Conservation (phyloP, 2,329 filamentous ascomycete species). For the Aspergillus neotritici region DNA sequence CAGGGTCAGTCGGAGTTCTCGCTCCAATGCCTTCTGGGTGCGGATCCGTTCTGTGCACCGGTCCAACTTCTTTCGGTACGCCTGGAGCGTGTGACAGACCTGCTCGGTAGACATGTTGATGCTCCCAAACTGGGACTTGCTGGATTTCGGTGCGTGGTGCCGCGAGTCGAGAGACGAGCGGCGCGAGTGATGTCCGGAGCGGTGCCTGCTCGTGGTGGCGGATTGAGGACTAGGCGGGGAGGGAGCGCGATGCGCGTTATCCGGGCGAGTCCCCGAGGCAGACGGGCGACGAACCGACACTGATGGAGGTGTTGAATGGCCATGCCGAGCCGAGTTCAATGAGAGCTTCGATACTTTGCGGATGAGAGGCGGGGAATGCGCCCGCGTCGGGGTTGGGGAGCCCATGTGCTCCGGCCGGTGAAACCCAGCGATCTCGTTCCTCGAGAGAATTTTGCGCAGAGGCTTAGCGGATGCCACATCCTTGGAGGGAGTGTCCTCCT, state of each 20-base stretch:
- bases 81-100: conserved; percentile 51
- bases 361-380: conserved; percentile 46
- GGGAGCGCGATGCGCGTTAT: conserved; percentile 30
- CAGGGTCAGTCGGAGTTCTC: conserved; percentile 48
- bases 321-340: conserved; percentile 24
- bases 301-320: conserved; percentile 29
- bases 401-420: conserved; percentile 47
- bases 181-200: conserved; percentile 29
- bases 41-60: conserved; percentile 46
- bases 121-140: conserved; percentile 41
- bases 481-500: conserved; percentile 40
- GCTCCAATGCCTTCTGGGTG: conserved; percentile 50
- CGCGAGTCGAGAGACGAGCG: conserved; percentile 49
- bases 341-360: conserved; percentile 51
- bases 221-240: conserved; percentile 37
- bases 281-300: conserved; percentile 27
- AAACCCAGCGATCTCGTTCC: conserved; percentile 79
- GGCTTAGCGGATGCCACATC: conserved; percentile 57
- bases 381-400: conserved; percentile 41
- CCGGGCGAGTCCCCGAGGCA: conserved; percentile 19
- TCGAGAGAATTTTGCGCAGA: conserved; percentile 77
- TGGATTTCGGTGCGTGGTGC: conserved; percentile 39
- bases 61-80: conserved; percentile 55
- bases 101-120: conserved; percentile 52
- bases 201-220: conserved; percentile 24